Percentiles rank a stretch among this genome's conserved stretches.
These are phyloP conservation scores for Phytophthora pinifolia DNA, from an alignment of 352 stramenopile species.

Conservation along the genomic window DNA sequence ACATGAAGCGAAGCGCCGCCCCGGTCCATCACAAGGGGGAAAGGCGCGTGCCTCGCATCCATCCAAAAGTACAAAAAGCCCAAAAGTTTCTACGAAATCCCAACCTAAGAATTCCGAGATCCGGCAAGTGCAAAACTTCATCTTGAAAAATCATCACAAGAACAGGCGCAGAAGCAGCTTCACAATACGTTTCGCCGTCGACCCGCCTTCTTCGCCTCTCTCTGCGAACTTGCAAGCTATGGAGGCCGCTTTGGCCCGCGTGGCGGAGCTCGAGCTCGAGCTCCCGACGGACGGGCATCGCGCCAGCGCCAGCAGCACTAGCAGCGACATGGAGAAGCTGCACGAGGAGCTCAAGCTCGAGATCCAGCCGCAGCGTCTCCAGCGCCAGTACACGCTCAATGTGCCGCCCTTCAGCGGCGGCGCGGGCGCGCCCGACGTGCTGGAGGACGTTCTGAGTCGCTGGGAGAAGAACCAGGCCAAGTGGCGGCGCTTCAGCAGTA, in stretches of 20 bases:
- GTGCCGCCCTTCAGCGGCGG: constrained; percentile 43
- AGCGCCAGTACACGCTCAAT: constrained; percentile 81
- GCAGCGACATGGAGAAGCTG: constrained; percentile 42
- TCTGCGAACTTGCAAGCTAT: constrained; percentile 7
- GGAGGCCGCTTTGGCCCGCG: constrained; percentile 28
- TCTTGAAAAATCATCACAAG: constrained; percentile 19
- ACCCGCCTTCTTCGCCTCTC: constrained; percentile 10
- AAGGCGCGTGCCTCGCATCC: background rate
- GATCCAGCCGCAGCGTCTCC: constrained; percentile 62
- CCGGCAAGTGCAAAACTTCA: constrained; percentile 12
- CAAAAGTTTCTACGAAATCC: constrained; percentile 23
- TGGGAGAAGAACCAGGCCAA: constrained; percentile 64
- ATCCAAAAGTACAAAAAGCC: too few relatives aligned
- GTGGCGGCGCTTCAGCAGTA: constrained; percentile 34
- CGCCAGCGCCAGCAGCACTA: constrained; percentile 25
- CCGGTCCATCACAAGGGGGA: background rate
- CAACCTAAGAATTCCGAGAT: constrained; percentile 11
- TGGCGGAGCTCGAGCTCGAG: constrained; percentile 25
- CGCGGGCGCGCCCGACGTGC: constrained; percentile 31
- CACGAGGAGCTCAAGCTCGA: constrained; percentile 70
- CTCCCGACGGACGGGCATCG: constrained; percentile 8
- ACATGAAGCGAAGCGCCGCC: too few relatives aligned
- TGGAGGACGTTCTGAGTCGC: constrained; percentile 51
- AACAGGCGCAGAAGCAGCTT: constrained; percentile 25
- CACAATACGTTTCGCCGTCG: constrained; percentile 24